These are phyloP conservation scores for Suillus hirtellus DNA, from an alignment of 768 basidiomycete species.

Conservation along the genomic window DNA sequence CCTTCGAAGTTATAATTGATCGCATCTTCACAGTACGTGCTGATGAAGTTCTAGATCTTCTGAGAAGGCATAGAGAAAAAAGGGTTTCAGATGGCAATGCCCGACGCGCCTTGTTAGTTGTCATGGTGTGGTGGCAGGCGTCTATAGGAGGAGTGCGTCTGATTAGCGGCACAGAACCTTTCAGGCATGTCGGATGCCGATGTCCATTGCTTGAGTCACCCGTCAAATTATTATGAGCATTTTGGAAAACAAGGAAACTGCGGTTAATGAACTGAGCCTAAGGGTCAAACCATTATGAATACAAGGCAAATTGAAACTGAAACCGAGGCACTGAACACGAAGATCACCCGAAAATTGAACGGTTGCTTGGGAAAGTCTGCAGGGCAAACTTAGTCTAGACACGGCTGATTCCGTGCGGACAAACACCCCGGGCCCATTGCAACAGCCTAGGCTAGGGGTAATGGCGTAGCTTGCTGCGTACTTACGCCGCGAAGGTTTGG, in stretches of 20 bases:
- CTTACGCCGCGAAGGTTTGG: constrained; percentile 1
- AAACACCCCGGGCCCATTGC: not conserved
- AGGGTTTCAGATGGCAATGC: not conserved
- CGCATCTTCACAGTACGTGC: not conserved
- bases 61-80: not conserved
- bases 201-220: constrained; percentile 10
- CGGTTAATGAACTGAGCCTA: not conserved
- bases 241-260: not conserved
- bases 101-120: not conserved
- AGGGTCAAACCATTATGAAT: not conserved
- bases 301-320: not conserved
- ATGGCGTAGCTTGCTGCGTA: not conserved
- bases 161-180: constrained; percentile 30
- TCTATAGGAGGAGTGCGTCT: constrained; percentile 14
- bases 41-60: not conserved
- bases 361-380: constrained; percentile 1
- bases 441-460: not conserved
- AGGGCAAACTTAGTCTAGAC: not conserved
- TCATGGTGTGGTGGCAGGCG: constrained; percentile 7
- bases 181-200: constrained; percentile 28
- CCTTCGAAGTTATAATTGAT: not conserved
- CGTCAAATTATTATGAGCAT: constrained; percentile 5
- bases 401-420: constrained; percentile 3
- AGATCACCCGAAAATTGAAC: constrained; percentile 1
- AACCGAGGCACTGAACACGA: not conserved